Evolutionary conservation across 441 rosid genomes (phyloP).

Genomic region (Gossypium schwendimanii): DNA sequence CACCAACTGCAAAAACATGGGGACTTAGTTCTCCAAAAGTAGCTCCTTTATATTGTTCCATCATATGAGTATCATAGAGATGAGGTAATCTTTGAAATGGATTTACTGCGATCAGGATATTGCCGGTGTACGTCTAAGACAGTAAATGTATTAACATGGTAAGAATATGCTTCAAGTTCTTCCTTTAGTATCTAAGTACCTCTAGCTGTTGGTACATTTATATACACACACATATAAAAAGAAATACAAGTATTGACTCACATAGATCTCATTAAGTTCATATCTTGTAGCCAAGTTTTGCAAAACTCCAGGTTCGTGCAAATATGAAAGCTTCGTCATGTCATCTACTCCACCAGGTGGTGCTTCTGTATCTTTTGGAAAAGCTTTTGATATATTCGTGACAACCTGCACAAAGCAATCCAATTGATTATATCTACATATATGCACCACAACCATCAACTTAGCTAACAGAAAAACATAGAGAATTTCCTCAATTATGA

Average conservation of each 20-base stretch:
- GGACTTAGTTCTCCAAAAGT: conserved; percentile 97
- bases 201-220: background rate
- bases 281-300: conserved; percentile 85
- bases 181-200: background rate
- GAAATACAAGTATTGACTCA: conserved; percentile 28
- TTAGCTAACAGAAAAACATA: background rate
- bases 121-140: conserved; percentile 96
- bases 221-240: background rate
- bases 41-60: conserved; percentile 99
- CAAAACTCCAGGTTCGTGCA: conserved; percentile 98
- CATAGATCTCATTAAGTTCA: conserved; percentile 96
- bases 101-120: conserved; percentile 92
- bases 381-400: conserved; percentile 68
- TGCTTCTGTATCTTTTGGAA: conserved; percentile 94
- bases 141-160: conserved; percentile 6
- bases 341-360: conserved; percentile 99
- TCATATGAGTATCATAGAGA: conserved; percentile 97
- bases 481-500: background rate
- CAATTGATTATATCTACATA: conserved; percentile 11
- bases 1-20: conserved; percentile 97
- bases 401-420: conserved; percentile 52
- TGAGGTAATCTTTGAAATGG: conserved; percentile 99
- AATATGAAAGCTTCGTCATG: conserved; percentile 98
- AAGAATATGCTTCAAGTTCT: background rate
- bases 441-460: background rate